Base-by-base conservation (phyloP, 768 basidiomycete species). In the Hirschioporus abietinus region DNA sequence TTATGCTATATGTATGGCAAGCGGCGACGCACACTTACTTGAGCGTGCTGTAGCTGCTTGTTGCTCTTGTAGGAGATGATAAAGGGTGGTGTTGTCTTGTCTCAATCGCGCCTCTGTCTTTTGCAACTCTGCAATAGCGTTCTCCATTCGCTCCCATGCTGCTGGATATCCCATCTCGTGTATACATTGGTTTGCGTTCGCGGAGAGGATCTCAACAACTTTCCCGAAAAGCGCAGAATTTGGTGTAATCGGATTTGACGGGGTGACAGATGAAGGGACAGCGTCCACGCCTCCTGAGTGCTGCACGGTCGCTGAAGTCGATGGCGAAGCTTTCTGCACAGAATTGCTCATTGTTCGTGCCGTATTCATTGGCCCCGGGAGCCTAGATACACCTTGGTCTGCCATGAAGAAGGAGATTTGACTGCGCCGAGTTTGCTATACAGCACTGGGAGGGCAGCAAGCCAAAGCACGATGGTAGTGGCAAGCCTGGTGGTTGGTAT, bases 181-280 rank as follows among this genome's bases (percentile, higher is more conserved):
- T 25, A 83, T 75, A 69, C 80, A 84, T 15, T 79, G 79, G 73
- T 81, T 83, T 15, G 80, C 81, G 9, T 79, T 83, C 15, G 64
- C 70, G 0, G 84, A 70, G 20, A 86, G 74, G 36, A 84, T 79
- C 66, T 82, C 78, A 59, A 84, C 74, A 64, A 84, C 71, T 3
- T 10, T 3, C 12, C 20, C 15, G 42, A 15, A 20, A 20, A 52
- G 42, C 20, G 15, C 42, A 52, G 42, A 10, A 52, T 52, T 10
- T 52, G 20, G 15, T 52, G 42, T 12, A 15, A 1, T 12, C 20
- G 42, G 42, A 20, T 52, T 52, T 20, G 12, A 1, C 15, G 15
- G 12, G 2, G 42, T 20, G 42, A 15, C 42, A 52, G 42, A 10
- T 52, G 42, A 52, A 20, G 20, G 15, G 20, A 3, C 42, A 3